Base-by-base conservation (phyloP, 2,329 filamentous ascomycete species). In the Penicillium italicum region DNA sequence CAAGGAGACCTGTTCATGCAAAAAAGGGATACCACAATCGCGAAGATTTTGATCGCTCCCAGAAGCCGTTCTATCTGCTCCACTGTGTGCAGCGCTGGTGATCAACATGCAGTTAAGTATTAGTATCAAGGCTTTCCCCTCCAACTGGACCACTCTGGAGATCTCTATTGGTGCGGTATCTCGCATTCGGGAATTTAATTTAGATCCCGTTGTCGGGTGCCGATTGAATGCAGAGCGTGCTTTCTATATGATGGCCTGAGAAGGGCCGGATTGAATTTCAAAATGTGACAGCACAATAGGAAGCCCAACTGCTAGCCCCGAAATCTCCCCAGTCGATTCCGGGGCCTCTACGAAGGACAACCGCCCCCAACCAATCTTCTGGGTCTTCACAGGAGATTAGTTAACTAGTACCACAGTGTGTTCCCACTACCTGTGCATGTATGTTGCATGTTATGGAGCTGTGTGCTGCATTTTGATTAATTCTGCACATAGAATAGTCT, bases 41-140 rank as follows among this genome's bases (percentile, higher is more conserved):
- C 1, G 38, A 31, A 4, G 18, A 38, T 1, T 40, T 68, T 4
- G 54, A 63, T 10, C 22, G 22, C 1, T 63, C 62, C 0, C 66
- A 68, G 33, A 55, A 47, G 16, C 64, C 66, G 1, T 62, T 53
- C 10, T 68, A 65, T 22, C 30, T 66, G n/a, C 44, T 68, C 0
- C 58, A 52, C 28, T 64, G 60, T 26, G 56, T 64, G 4, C 62
- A 66, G 33, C 43, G 55, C 8, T 68, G 66, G 66, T 48, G 14
- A 37, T 40, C 22, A 38, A 40, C 4, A n/a, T 48, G 24, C 16
- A 26, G 4, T 22, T 48, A 9, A 37, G 45, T 30, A 34, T 34
- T 14, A 34, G 31, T 34, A 34, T 34, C 24, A 38, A 14, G 18
- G 20, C 14, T 8, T 48, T 48, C 34, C 33, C 40, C 28, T 26